Evolutionary conservation across 495 filamentous ascomycete species (phyloP).

Genomic region (Pseudotulostoma volvatum): DNA sequence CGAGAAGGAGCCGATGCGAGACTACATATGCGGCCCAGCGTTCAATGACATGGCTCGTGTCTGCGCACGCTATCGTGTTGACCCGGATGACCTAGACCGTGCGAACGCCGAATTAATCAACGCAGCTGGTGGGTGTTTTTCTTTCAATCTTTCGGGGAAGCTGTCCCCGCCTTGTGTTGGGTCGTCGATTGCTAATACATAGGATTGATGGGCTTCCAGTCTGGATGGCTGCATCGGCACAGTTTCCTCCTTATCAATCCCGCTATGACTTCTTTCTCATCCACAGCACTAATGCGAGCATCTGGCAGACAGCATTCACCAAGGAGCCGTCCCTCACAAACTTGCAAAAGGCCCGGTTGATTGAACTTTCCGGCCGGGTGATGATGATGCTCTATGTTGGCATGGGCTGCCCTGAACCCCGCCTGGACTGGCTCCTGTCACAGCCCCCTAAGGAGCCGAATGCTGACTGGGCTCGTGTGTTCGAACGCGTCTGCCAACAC

Average conservation of each 20-base stretch:
- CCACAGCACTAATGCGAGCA: conserved; percentile 4
- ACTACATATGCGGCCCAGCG: neutral
- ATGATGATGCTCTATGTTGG: conserved; percentile 5
- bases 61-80: conserved; percentile 7
- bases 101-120: conserved; percentile 8
- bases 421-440: conserved; percentile 5
- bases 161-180: too few relatives aligned
- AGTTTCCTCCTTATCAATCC: conserved; percentile 6
- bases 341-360: conserved; percentile 4
- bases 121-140: conserved; percentile 3
- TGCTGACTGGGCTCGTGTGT: conserved; percentile 4
- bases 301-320: conserved; percentile 3
- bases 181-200: neutral
- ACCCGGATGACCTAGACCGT: conserved; percentile 3
- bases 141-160: neutral
- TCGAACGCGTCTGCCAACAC: conserved; percentile 5
- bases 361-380: conserved; percentile 7
- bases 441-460: conserved; percentile 5
- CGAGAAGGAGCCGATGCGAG: neutral
- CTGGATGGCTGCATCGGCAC: conserved; percentile 2
- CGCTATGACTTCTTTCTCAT: conserved; percentile 9
- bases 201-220: conserved; percentile 1
- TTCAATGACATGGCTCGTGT: conserved; percentile 2
- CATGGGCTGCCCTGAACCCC: conserved; percentile 6
- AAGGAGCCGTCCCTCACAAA: conserved; percentile 5